A percentile compares a stretch with the other conserved stretches of the same genome.
Conservation (phyloP, 2,329 filamentous ascomycete species). For the Colletotrichum gloeosporioides region DNA sequence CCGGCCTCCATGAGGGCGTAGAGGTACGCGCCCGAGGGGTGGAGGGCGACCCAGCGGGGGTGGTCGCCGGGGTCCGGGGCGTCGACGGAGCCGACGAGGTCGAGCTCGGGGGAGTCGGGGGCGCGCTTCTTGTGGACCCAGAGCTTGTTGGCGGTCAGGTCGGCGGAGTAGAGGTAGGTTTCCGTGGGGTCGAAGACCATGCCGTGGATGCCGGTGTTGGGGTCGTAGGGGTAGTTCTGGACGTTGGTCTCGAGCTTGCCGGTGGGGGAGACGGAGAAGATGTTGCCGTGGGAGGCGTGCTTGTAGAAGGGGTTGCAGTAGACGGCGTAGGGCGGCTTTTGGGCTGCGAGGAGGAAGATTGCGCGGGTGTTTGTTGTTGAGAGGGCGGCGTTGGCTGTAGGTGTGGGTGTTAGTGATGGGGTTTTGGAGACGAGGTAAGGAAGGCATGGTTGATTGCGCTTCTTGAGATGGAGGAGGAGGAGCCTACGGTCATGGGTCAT, state of each 20-base stretch:
- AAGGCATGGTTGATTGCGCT: no score
- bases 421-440: not conserved
- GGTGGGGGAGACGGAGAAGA: conserved; percentile 66
- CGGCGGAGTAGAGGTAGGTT: conserved; percentile 79
- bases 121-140: conserved; percentile 78
- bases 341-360: conserved; percentile 85
- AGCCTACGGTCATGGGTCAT: conserved; percentile 76
- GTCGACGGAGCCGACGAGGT: conserved; percentile 73
- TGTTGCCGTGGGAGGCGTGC: conserved; percentile 80
- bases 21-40: conserved; percentile 77
- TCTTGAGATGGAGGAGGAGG: not conserved
- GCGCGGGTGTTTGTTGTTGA: conserved; percentile 81
- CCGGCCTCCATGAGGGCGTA: conserved; percentile 92
- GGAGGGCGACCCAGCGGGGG: conserved; percentile 87
- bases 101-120: conserved; percentile 29
- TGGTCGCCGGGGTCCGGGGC: conserved; percentile 77
- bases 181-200: conserved; percentile 81
- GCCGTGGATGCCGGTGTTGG: conserved; percentile 76
- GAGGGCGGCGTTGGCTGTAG: conserved; percentile 68
- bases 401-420: conserved; percentile 3
- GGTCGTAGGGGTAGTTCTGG: conserved; percentile 76
- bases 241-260: conserved; percentile 69
- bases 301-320: conserved; percentile 94
- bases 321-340: conserved; percentile 78
- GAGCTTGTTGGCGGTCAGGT: conserved; percentile 78